Percentiles rank a stretch among this genome's conserved stretches.
Evolutionary conservation across 805 yeast genomes (phyloP).

Genomic region (Yarrowia sp.): DNA sequence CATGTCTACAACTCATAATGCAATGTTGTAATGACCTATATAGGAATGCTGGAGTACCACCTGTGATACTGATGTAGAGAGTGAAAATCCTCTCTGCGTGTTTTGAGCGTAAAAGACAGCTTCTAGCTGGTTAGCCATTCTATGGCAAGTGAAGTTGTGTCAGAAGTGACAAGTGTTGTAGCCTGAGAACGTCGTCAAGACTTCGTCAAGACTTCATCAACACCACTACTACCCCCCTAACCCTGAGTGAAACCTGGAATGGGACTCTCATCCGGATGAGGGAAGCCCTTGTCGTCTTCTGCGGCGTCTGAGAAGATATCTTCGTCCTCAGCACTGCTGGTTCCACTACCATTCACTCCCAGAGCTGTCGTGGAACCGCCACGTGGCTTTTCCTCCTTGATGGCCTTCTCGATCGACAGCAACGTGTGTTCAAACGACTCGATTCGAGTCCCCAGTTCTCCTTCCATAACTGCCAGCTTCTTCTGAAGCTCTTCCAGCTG

Average conservation of each 20-base stretch:
- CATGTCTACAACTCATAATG: not conserved
- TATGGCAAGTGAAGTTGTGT: too few relatives aligned
- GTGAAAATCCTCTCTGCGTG: too few relatives aligned
- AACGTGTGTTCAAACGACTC: conserved; percentile 31
- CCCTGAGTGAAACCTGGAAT: conserved; percentile 11
- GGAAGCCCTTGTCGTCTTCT: conserved; percentile 13
- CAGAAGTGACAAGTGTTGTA: too few relatives aligned
- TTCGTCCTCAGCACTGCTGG: conserved; percentile 10
- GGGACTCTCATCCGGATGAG: conserved; percentile 17
- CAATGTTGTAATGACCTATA: conserved; percentile 1
- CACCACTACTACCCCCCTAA: not conserved
- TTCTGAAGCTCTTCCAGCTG: conserved; percentile 32
- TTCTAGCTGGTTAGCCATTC: not conserved
- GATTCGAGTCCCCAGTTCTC: conserved; percentile 19
- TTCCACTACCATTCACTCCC: conserved; percentile 20
- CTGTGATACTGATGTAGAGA: too few relatives aligned
- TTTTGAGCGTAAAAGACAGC: too few relatives aligned
- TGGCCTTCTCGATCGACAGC: conserved; percentile 29
- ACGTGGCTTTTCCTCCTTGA: conserved; percentile 7
- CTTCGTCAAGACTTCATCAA: too few relatives aligned
- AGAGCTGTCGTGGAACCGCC: not conserved
- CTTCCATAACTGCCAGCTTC: conserved; percentile 34
- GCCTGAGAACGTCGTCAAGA: too few relatives aligned
- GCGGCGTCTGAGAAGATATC: conserved; percentile 28
- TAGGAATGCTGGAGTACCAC: not conserved